A percentile compares a stretch with the other conserved stretches of the same genome.
Conservation (phyloP, 441 rosid genomes). For the Capsella rubella region DNA sequence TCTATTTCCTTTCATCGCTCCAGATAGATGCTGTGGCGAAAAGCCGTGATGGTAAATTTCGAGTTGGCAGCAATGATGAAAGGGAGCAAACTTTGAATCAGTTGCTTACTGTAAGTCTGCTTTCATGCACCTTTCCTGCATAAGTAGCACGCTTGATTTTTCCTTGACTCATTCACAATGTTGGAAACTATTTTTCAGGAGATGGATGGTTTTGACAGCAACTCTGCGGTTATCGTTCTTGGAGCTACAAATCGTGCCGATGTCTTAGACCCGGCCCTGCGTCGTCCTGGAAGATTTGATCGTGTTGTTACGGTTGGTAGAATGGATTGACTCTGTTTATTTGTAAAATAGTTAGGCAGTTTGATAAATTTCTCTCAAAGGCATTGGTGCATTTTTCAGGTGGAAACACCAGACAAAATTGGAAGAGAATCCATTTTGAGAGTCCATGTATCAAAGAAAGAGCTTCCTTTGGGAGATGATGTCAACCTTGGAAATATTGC, state of each 20-base stretch:
- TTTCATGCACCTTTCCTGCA: conserved; percentile 27
- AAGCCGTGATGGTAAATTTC: conserved; percentile 94
- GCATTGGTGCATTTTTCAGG: conserved; percentile 53
- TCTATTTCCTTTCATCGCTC: conserved; percentile 11
- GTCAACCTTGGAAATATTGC: conserved; percentile 84
- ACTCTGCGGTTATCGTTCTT: conserved; percentile 62
- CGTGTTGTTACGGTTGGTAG: conserved; percentile 89
- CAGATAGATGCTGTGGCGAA: conserved; percentile 99
- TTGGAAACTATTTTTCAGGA: conserved; percentile 61
- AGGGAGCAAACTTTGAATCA: conserved; percentile 99
- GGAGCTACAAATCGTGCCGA: conserved; percentile 87
- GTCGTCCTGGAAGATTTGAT: conserved; percentile 98
- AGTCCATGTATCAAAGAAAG: conserved; percentile 85
- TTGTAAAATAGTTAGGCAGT: conserved; percentile 73
- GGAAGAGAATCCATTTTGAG: conserved; percentile 95
- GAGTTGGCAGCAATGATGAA: conserved; percentile 89
- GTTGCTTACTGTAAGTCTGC: conserved; percentile 77
- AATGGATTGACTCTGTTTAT: conserved; percentile 32
- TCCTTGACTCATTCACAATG: conserved; percentile 24
- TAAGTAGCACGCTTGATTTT: conserved; percentile 5
- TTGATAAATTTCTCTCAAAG: neutral
- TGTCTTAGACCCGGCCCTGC: conserved; percentile 95
- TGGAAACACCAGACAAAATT: conserved; percentile 89
- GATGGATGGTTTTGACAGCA: conserved; percentile 99
- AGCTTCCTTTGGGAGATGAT: conserved; percentile 81